phyloP scores from a whole-genome alignment of 495 filamentous ascomycete genomes.

The Halenospora varia region DNA sequence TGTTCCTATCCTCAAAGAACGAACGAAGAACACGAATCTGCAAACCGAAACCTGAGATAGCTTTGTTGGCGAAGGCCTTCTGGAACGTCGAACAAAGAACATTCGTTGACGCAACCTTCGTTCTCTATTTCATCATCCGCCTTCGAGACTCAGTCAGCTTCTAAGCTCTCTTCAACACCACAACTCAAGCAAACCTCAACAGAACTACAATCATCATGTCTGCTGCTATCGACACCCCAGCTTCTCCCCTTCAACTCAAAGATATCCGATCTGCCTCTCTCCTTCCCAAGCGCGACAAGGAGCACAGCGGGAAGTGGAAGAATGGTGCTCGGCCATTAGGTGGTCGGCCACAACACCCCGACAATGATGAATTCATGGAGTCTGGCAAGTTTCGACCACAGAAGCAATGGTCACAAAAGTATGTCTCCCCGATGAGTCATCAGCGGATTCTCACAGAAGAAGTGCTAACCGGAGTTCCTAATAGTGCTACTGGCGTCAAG shows the following conservation, averaged over 20 bases:
- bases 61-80: not conserved
- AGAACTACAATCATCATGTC: slow-evolving; percentile 17
- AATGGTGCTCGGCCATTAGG: slow-evolving; percentile 11
- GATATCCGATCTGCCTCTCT: slow-evolving; percentile 23
- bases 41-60: not conserved
- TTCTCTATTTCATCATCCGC: not conserved
- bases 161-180: not conserved
- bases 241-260: not conserved
- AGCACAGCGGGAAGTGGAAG: slow-evolving; percentile 23
- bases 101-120: not conserved
- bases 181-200: not conserved
- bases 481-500: not conserved
- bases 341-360: slow-evolving; percentile 6
- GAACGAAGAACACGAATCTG: not conserved
- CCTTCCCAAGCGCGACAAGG: slow-evolving; percentile 23
- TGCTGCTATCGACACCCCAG: not conserved
- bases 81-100: not conserved
- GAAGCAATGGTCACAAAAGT: not conserved
- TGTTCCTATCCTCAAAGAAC: not conserved
- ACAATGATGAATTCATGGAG: not conserved
- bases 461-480: not conserved
- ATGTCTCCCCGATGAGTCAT: not conserved
- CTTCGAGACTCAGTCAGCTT: not conserved
- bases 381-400: slow-evolving; percentile 1
- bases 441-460: not conserved